phyloP scores from a whole-genome alignment of 495 filamentous ascomycete genomes.

The Talaromyces liani region DNA sequence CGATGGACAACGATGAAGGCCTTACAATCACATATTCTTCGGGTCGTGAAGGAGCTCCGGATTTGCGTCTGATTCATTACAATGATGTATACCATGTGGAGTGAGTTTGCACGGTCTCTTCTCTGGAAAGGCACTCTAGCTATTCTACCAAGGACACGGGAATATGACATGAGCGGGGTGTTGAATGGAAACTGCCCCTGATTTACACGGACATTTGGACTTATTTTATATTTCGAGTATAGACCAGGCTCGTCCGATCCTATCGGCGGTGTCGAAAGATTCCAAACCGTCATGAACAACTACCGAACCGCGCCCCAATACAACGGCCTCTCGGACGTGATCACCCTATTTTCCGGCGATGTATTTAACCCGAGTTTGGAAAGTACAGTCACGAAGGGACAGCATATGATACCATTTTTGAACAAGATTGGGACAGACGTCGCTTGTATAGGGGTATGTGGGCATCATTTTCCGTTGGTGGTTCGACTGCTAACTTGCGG shows the following conservation, averaged over 20 bases:
- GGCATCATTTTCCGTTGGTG: not conserved
- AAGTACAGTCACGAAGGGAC: slow-evolving; percentile 77
- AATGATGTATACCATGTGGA: slow-evolving; percentile 93
- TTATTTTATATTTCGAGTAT: not conserved
- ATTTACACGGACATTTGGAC: too few relatives aligned
- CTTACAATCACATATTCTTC: slow-evolving; percentile 46
- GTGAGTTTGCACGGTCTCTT: slow-evolving; percentile 21
- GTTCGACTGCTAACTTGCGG: not conserved
- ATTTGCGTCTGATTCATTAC: slow-evolving; percentile 76
- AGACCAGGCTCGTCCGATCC: slow-evolving; percentile 66
- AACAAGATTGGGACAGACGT: slow-evolving; percentile 70
- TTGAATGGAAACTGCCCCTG: not conserved
- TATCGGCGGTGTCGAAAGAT: slow-evolving; percentile 69
- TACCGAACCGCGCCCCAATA: slow-evolving; percentile 57
- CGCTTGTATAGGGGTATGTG: slow-evolving; percentile 68
- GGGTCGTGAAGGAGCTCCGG: slow-evolving; percentile 47
- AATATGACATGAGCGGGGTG: not conserved
- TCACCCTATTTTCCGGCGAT: slow-evolving; percentile 88
- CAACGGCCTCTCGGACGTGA: slow-evolving; percentile 50
- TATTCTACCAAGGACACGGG: not conserved
- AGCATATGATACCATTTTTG: slow-evolving; percentile 83
- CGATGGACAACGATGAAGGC: slow-evolving; percentile 26
- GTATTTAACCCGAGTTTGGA: slow-evolving; percentile 87
- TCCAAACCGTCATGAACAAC: slow-evolving; percentile 67
- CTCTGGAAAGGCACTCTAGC: not conserved